Evolutionary conservation across 257 asterid genomes (phyloP), one percentile per base, ranked within the genome.

Genomic region (Linaria vulgaris): DNA sequence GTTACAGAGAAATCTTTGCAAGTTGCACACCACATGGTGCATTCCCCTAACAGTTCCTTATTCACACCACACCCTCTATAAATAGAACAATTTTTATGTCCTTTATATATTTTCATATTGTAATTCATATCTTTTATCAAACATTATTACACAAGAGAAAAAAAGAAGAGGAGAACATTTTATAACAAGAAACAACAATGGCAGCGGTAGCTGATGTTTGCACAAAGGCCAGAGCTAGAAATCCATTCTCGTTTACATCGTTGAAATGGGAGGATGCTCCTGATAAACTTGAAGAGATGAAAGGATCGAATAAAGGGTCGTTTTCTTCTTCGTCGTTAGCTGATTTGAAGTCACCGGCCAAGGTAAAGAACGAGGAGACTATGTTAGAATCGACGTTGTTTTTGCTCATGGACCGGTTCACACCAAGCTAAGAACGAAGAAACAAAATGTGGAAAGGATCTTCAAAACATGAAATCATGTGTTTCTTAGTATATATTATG

Each of bases 361-460:
- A 62, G 61, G 59, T 38, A 17, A 34, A 59, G 47, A 70, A 62
- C 17, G 85, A 79, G 10, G 80, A 69, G 24, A 49, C 70, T 31
- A 73, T 84, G 80, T 81, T 78, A 0, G 97, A 89, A 66, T 69
- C 81, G 12, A 76, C 85, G 0, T 61, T 87, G 3, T 69, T 68
- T 31, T 63, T 84, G 83, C 87, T 89, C 73, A 75, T 89, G 80
- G 97, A 89, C 76, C 88, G 94, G 2, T 86, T 86, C 56, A 87
- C 90, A n/a, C 89, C 94, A 1, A 76, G 80, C 31, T 89, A 78
- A 79, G 34, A 50, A 45, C 61, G 37, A n/a, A n/a, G n/a, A n/a
- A n/a, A n/a, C n/a, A n/a, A 49, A 24, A 38, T 23, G 16, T 13
- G 34, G 34, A 27, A 27, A 27, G 48, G 2, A 43, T 43, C n/a